Base-by-base conservation (phyloP, 2,329 filamentous ascomycete genomes). In the Metarhizium anisopliae region DNA sequence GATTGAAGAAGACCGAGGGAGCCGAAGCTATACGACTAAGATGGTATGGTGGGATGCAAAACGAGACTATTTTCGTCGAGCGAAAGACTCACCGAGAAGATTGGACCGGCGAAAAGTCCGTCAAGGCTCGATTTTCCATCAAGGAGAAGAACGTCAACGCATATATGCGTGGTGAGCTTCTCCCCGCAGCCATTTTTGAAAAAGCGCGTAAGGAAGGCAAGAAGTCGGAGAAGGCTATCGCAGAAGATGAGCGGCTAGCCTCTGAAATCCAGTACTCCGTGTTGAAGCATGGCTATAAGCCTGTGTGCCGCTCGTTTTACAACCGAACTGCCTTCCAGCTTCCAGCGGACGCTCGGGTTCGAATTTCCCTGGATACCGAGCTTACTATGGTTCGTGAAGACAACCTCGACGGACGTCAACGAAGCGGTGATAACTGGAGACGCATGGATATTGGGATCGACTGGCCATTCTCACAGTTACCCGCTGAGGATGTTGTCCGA, bases 61-160 rank as follows among this genome's bases (percentile, higher is more conserved):
- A 79, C 54, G 92, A 97, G 67, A 94, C 90, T 55, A 95, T 97
- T 56, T 99, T 97, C 66, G 87, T 99, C 29, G 94, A 99, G 77
- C 84, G 94, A 59, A 99, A 99, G 75, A 99, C 94, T 1, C 94
- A 99, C 75, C 87, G 94, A 43, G 94, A 99, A 72, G 94, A 99
- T 70, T 99, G 94, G 94, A 99, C 94, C 0, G 94, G 94, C 57
- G 94, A 99, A 71, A 96, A 97, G 75, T 97, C 93, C 2, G 94
- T 99, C 74, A 99, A 99, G 76, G 93, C 94, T 47, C 88, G 94
- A 47, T 99, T 99, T 67, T 81, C 89, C 8, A 79, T 94, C 61
- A 97, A 99, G 76, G 94, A 99, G 75, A 99, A 99, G 80, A 89
- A 96, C 60, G 87, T 99, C 67, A 97, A 97, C 67, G 81, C 90